These are phyloP conservation scores for Phytophthora chlamydospora DNA, from an alignment of 352 stramenopile genomes.

Conservation along the genomic window DNA sequence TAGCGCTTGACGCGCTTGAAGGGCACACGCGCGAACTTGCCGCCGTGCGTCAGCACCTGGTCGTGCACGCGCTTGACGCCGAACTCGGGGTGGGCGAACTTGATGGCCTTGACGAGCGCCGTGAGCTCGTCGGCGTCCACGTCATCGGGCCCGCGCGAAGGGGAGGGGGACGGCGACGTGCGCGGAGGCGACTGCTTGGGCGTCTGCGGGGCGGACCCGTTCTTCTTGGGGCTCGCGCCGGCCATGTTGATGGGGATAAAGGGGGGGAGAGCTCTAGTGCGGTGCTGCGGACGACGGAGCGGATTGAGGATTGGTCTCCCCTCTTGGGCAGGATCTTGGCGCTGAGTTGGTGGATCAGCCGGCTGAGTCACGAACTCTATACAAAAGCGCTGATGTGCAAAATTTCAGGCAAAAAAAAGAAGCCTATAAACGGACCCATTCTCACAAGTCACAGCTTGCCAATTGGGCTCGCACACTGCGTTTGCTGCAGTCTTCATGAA, in stretches of 20 bases:
- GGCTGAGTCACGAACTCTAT: too few relatives aligned
- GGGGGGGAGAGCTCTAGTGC: background rate
- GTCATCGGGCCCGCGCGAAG: constrained; percentile 35
- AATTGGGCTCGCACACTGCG: too few relatives aligned
- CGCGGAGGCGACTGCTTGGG: constrained; percentile 29
- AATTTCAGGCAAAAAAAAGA: too few relatives aligned
- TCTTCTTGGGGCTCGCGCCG: constrained; percentile 32
- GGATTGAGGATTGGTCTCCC: constrained; percentile 27
- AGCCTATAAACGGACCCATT: too few relatives aligned
- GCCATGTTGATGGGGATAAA: constrained; percentile 18
- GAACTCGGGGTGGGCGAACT: constrained; percentile 85
- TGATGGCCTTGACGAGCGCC: constrained; percentile 87
- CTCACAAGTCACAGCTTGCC: too few relatives aligned
- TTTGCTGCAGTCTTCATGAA: too few relatives aligned
- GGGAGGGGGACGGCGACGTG: constrained; percentile 36
- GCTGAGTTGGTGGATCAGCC: too few relatives aligned
- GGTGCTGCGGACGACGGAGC: background rate
- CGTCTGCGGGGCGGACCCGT: constrained; percentile 34
- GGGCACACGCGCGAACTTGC: constrained; percentile 76
- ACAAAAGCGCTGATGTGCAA: too few relatives aligned
- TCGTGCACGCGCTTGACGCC: constrained; percentile 86
- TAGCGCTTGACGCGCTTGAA: constrained; percentile 88
- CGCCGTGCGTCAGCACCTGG: constrained; percentile 75
- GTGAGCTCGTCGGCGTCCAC: constrained; percentile 82
- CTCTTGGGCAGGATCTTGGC: too few relatives aligned